Base-by-base conservation (phyloP, 1,284 basidiomycete species). In the Pyrrhoderma noxium region DNA sequence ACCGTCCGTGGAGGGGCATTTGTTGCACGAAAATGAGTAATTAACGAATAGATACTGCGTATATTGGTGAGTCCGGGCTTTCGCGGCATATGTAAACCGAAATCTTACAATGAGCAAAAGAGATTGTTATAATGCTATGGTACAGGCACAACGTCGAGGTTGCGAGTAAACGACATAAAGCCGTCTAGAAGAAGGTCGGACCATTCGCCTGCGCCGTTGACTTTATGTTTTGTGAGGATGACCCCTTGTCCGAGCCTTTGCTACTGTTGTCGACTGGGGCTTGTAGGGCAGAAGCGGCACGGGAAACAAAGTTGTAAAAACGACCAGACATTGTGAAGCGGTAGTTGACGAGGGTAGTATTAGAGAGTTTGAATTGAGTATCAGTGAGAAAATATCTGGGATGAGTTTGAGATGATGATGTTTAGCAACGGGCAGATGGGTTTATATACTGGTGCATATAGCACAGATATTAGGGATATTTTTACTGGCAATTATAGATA, bases 141-240 rank as follows among this genome's bases (percentile, higher is more conserved):
- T n/a, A n/a, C n/a, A n/a, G n/a, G n/a, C n/a, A n/a, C n/a, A n/a
- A n/a, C n/a, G n/a, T n/a, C n/a, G n/a, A n/a, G n/a, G n/a, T n/a
- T n/a, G n/a, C n/a, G n/a, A n/a, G n/a, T n/a, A 11, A 31, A 31
- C 11, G 27, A 31, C 27, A 5, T 11, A 5, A 31, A 31, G 11
- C 27, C 11, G 27, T 11, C 11, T 11, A 31, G 27, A 40, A 48
- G 45, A 51, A 51, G n/a, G 51, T 49, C n/a, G 53, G 34, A 1
- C 49, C 49, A 34, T 47, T 55, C 31, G 49, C 42, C 23, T 51
- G 38, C 21, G 53, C 53, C 13, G 45, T 39, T 21, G 45, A 19
- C 27, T 51, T 55, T 40, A 55, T 55, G 18, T 23, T 48, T 7
- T 25, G n/a, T n/a, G 35, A 37, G 14, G 53, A 54, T 23, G 53